Base-by-base conservation (phyloP, 345 rosid species). In the Geranium brycei region DNA sequence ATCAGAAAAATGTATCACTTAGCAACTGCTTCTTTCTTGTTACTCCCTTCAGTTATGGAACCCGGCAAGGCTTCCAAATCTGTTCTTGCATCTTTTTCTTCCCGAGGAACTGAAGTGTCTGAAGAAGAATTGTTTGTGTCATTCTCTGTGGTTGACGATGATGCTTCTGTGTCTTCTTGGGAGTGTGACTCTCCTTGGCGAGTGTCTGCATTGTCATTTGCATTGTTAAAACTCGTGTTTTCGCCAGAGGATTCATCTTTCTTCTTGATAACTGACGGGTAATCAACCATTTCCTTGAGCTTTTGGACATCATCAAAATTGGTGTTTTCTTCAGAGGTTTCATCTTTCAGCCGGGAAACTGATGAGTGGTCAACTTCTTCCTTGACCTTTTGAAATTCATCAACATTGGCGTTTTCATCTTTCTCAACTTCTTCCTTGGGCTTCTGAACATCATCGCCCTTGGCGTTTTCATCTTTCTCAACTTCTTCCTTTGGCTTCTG, bases 41-140 rank as follows among this genome's bases (percentile, higher is more conserved):
- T 75, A 14, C 61, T 72, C 11, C 67, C 70, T 61, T 67, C 75
- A 41, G 63, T 75, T 74, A 68, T 69, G 1, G 81, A 68, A 13
- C 82, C 76, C 0, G 89, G 80, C 76, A 82, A 79, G 19, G 87
- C 82, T 68, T 71, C 79, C 61, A 79, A 51, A 67, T 81, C 87
- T 0, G 78, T 80, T 40, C 64, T 77, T 60, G 66, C 79, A 31
- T 82, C 88, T 63, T 79, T 84, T 57, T 63, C 85, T 66, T 78
- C 89, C 62, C 71, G 74, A 60, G 73, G 64, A 53, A 83, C 51
- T 2, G 71, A 70, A 59, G 81, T 41, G 53, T 87, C 70, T 7
- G 41, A 35, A 4, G 41, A 35, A 7, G 5, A 4, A 35, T 35
- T 51, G 4, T 64, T 64, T 31, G 63, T 64, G 58, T 71, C 58